Conservation (phyloP, 2,329 filamentous ascomycete species). For the Pyricularia grisea region DNA sequence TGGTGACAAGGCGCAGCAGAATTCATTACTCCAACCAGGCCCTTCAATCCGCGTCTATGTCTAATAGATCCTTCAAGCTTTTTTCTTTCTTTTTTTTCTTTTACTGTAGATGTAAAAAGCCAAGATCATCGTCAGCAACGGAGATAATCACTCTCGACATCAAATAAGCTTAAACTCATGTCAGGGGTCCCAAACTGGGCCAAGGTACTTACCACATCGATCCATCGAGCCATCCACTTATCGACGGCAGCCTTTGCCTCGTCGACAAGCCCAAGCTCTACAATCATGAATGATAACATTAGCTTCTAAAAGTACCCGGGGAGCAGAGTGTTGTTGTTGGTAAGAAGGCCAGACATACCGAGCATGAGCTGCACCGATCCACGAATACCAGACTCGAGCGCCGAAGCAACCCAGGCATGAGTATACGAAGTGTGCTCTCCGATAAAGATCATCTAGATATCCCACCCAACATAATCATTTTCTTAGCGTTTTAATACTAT, state of each 20-base stretch:
- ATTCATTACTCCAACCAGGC: no score
- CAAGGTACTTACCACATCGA: conserved; percentile 24
- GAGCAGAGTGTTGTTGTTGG: neutral
- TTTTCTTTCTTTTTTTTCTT: neutral
- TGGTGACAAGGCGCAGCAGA: no score
- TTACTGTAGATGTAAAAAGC: neutral
- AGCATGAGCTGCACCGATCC: conserved; percentile 56
- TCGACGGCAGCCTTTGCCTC: conserved; percentile 56
- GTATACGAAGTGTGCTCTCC: conserved; percentile 64
- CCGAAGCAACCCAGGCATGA: conserved; percentile 61
- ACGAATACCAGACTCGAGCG: conserved; percentile 57
- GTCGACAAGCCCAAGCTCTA: conserved; percentile 55
- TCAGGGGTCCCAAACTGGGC: neutral
- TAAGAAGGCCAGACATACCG: conserved; percentile 20
- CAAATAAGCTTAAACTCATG: neutral
- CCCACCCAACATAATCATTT: no score
- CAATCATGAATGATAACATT: neutral
- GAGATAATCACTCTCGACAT: neutral
- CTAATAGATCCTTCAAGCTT: no score
- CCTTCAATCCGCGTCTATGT: no score
- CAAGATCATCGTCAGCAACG: neutral
- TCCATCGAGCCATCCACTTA: conserved; percentile 63
- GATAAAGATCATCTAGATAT: conserved; percentile 48
- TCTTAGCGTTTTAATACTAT: no score
- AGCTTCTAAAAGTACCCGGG: neutral